These are phyloP conservation scores for Solanum raphanifolium DNA, from an alignment of 257 asterid species.

Conservation along the genomic window DNA sequence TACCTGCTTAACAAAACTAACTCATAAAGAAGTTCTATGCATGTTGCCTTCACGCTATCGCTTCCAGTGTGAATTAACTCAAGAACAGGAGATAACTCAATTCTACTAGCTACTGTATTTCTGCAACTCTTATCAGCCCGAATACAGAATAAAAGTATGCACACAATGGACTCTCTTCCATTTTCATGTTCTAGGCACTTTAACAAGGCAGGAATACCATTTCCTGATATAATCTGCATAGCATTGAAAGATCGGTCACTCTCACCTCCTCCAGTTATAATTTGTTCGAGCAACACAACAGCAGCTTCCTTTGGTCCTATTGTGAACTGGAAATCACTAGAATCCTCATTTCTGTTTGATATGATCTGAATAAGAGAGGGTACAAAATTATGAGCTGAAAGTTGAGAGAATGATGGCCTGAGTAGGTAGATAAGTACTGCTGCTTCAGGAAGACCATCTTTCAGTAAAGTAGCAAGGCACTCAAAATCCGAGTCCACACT, in stretches of 20 bases:
- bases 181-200: constrained; percentile 44
- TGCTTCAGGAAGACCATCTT: constrained; percentile 67
- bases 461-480: constrained; percentile 49
- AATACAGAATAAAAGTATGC: constrained; percentile 53
- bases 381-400: constrained; percentile 37
- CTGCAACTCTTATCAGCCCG: constrained; percentile 47
- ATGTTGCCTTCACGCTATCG: constrained; percentile 42
- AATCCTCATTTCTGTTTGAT: constrained; percentile 39
- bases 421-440: constrained; percentile 48
- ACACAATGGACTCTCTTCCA: constrained; percentile 36
- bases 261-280: constrained; percentile 59
- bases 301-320: constrained; percentile 74
- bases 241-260: constrained; percentile 25
- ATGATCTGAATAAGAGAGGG: constrained; percentile 35
- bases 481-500: constrained; percentile 66
- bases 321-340: constrained; percentile 22
- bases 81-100: constrained; percentile 55
- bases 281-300: constrained; percentile 47
- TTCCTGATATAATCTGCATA: constrained; percentile 29
- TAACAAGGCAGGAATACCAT: constrained; percentile 51
- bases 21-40: constrained; percentile 63
- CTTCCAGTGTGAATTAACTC: constrained; percentile 65
- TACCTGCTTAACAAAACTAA: constrained; percentile 66
- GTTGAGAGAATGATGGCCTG: constrained; percentile 54
- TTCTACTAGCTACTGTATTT: constrained; percentile 37